Evolutionary conservation across 2,329 filamentous ascomycete genomes (phyloP), one percentile per base, ranked within the genome.

Genomic region (Alternaria brassicicola): DNA sequence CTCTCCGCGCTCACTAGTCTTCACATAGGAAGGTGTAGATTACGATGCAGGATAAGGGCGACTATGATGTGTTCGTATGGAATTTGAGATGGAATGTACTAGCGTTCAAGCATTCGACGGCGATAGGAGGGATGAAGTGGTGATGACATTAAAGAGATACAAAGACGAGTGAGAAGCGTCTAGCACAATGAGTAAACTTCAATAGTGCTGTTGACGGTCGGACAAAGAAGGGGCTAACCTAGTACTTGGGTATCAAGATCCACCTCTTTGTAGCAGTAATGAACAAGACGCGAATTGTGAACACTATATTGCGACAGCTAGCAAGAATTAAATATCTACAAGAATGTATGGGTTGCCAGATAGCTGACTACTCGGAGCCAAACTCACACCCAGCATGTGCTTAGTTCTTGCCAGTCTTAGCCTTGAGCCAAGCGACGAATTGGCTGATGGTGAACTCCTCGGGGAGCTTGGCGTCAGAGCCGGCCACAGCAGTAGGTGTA

Each of bases 21-120:
- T 46, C 9, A n/a, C 1, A 33, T 33, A 33, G 12, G 28, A 92
- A 92, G 78, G 84, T 91, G 57, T 77, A 80, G 2, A 71, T 80
- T 3, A 80, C 92, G 33, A 79, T 90, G 4, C 78, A 81, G 38
- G 78, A 79, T 19, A 82, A 82, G 69, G 73, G 77, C 2, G 73
- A 92, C 0, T 88, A 89, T 2, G 89, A 89, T n/a, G 85, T 89
- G 5, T 91, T 92, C 81, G 89, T 89, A 0, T 92, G 89, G 89
- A 88, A 87, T 4, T 68, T 92, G 55, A 89, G 88, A 2, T 88
- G 92, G 75, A 89, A 92, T 62, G 67, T 65, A n/a, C 51, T 63
- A 7, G 50, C 61, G 4, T 77, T 67, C 21, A 41, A 56, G 49
- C 80, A 79, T 55, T 62, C 84, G 52, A 76, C 76, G 65, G 78